Base-by-base conservation (phyloP, 2,329 filamentous ascomycete species). In the Purpureocillium lavendulum region DNA sequence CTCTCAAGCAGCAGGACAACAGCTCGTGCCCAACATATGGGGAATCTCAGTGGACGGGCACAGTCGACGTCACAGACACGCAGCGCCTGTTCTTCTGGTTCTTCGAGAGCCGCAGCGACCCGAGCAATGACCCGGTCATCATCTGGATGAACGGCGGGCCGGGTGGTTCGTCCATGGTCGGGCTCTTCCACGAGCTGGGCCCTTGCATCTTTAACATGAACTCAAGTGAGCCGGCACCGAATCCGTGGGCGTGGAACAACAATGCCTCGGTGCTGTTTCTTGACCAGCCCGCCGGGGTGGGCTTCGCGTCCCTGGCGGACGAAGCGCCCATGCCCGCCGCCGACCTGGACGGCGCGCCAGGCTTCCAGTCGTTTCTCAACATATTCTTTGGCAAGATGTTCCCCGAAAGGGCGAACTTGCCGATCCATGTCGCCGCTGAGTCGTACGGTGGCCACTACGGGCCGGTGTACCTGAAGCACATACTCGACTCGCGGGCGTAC, bases 81-180 rank as follows among this genome's bases (percentile, higher is more conserved):
- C 40, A 30, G 12, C 26, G 38, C 14, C 40, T 45, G 12, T 45
- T 43, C 35, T 45, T 37, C 40, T 45, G 56, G 55, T 56, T 55
- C 46, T 56, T 57, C 34, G 55, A 58, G 32, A 51, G 56, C 34
- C 47, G 52, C 2, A 35, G 51, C 9, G 45, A 51, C 8, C 53
- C 55, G 2, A 41, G 44, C 3, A 52, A 49, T 14, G 58, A 57
- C 2, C 58, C 58, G 8, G 51, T 77, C 33, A 72, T 71, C 3
- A 70, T 78, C 49, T 79, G 70, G 70, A 58, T 79, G 39, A 77
- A 75, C 53, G 75, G 75, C 29, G 75, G 75, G 2, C 75, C 75
- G 3, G 75, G 75, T 7, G 63, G 61, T 30, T 73, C 69, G 45
- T 73, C 69, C 31, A 70, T 77, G 66, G 59, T 71, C 35, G 56